These are phyloP conservation scores for Durotheca rogersii DNA, from an alignment of 495 filamentous ascomycete species.

Conservation along the genomic window DNA sequence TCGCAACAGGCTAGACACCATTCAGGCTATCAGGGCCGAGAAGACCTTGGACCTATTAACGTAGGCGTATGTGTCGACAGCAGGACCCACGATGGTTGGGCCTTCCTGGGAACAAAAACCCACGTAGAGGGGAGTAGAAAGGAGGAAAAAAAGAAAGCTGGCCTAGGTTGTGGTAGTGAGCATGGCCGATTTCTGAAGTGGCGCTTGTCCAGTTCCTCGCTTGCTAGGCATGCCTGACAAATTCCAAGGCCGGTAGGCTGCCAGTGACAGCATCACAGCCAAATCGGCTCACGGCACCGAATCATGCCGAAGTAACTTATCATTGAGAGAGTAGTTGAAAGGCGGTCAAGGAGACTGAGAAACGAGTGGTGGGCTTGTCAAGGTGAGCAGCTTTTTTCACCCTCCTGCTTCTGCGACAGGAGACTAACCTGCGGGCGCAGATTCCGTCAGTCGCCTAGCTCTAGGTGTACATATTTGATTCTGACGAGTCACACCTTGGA, in stretches of 20 bases:
- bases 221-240: slow-evolving; percentile 11
- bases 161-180: slow-evolving; percentile 12
- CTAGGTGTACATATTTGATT: background rate
- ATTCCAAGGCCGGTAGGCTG: slow-evolving; percentile 4
- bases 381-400: slow-evolving; percentile 8
- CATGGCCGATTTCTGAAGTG: slow-evolving; percentile 5
- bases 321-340: slow-evolving; percentile 2
- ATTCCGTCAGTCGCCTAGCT: slow-evolving; percentile 20
- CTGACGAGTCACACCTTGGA: slow-evolving; percentile 1
- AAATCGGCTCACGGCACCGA: slow-evolving; percentile 3
- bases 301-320: slow-evolving; percentile 19
- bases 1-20: background rate
- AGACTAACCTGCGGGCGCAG: background rate
- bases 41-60: background rate
- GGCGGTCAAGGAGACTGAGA: slow-evolving; percentile 19
- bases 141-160: slow-evolving; percentile 1
- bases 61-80: no score
- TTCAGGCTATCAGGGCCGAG: background rate
- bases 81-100: no score
- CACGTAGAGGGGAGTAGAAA: background rate
- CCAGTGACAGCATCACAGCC: background rate
- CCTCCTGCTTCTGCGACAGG: slow-evolving; percentile 2
- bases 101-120: background rate
- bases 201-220: slow-evolving; percentile 12
- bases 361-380: slow-evolving; percentile 1